Percentiles rank a stretch among this genome's conserved stretches.
Conservation (phyloP, 306 rosid species). For the Morella rubra region DNA sequence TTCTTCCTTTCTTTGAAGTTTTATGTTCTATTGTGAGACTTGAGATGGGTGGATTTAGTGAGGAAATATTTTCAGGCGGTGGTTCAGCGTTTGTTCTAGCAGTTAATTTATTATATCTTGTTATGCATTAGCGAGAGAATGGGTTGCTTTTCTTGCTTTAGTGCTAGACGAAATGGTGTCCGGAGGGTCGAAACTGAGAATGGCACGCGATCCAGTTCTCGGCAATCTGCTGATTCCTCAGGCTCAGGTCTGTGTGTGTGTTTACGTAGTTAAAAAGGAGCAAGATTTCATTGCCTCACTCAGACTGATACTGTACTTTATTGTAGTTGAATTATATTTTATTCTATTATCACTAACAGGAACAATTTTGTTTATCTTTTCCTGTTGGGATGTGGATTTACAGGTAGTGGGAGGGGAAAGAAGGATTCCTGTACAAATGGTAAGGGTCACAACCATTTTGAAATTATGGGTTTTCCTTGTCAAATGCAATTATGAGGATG, state of each 20-base stretch:
- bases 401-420: constrained; percentile 49
- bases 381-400: constrained; percentile 7
- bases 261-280: neutral
- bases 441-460: constrained; percentile 14
- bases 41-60: neutral
- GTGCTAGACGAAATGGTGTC: constrained; percentile 40
- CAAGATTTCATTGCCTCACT: neutral
- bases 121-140: constrained; percentile 19
- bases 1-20: neutral
- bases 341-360: neutral
- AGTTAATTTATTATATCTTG: neutral
- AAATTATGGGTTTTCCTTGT: neutral
- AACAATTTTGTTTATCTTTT: neutral
- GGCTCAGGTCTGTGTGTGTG: constrained; percentile 35
- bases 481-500: neutral
- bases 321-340: neutral
- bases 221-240: constrained; percentile 20
- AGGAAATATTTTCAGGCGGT: neutral
- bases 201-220: constrained; percentile 31
- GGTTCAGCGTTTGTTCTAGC: neutral
- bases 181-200: constrained; percentile 48
- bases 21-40: neutral
- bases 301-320: neutral
- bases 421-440: constrained; percentile 25
- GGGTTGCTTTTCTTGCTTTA: constrained; percentile 55